Evolutionary conservation across 305 asterid species (phyloP), one percentile per base, ranked within the genome.

Genomic region (Fraxinus sp.): DNA sequence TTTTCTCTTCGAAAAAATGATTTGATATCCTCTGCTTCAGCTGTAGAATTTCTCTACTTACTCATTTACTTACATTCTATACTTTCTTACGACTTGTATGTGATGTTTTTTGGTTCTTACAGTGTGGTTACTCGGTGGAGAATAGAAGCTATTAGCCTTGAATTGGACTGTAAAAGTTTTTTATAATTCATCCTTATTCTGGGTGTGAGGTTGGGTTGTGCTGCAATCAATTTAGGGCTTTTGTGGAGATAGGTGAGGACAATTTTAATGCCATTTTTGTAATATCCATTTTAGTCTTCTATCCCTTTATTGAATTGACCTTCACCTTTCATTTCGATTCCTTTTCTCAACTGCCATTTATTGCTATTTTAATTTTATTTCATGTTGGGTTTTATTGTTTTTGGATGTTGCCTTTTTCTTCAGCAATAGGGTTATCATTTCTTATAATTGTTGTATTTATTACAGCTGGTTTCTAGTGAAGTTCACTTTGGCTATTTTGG

Each of bases 401-500:
- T 9, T 7, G 35, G 13, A 59, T 59, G 30, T 59, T 59, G 30
- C 70, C 30, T 6, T 20, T 59, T 59, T 59, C 30, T 57, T 57
- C 68, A 7, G 28, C 68, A 18, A 7, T 2, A 7, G 30, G 28
- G 28, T 59, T 59, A 57, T 22, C 33, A 22, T 59, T 59, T 59
- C 33, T 20, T 62, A 62, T 24, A 64, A 22, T 64, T 64, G 81
- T 77, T 75, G 14, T 59, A 20, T 71, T 87, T 85, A 46, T 81
- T 82, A 11, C 73, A 80, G n/a, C 64, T 82, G 75, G 39, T 79
- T 62, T 57, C 59, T 62, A 70, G 79, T 84, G 68, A 24, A 68
- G 20, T 68, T 68, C 72, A 82, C 77, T 82, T 84, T 84, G 79
- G 79, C 86, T 81, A 74, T 82, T 86, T 84, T 84, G 57, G 86